phyloP scores from a whole-genome alignment of 495 filamentous ascomycete genomes.

The Aspergillus cristatus region DNA sequence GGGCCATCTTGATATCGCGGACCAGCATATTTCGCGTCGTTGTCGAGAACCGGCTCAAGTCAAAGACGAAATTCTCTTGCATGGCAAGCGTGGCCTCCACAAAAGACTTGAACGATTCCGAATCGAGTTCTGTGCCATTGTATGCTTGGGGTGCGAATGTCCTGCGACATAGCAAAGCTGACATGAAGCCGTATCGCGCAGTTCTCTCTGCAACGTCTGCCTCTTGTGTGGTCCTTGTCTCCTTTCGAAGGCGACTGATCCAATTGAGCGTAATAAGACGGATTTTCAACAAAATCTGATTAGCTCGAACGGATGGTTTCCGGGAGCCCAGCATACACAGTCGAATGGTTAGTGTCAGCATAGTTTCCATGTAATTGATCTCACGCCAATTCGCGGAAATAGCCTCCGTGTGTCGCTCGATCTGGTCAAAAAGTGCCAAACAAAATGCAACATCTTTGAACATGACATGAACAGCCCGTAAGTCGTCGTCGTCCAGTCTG shows the following conservation, averaged over 20 bases:
- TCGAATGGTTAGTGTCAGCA: constrained; percentile 28
- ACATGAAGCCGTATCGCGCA: constrained; percentile 19
- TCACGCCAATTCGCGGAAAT: constrained; percentile 43
- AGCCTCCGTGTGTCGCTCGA: constrained; percentile 20
- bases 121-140: constrained; percentile 2
- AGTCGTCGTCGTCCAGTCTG: neutral
- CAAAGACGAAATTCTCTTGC: constrained; percentile 22
- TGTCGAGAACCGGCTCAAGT: constrained; percentile 17
- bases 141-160: constrained; percentile 23
- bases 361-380: constrained; percentile 26
- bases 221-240: constrained; percentile 32
- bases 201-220: constrained; percentile 21
- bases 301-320: neutral
- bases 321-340: constrained; percentile 21
- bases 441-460: constrained; percentile 21
- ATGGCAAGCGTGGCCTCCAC: constrained; percentile 28
- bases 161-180: constrained; percentile 24
- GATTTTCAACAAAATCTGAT: constrained; percentile 11
- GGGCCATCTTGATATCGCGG: constrained; percentile 38
- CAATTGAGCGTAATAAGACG: constrained; percentile 26
- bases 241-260: constrained; percentile 33
- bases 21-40: constrained; percentile 26
- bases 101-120: constrained; percentile 23
- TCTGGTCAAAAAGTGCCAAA: constrained; percentile 12
- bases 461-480: constrained; percentile 17